Evolutionary conservation across 2,329 filamentous ascomycete species (phyloP).

Genomic region (Colletotrichum ledebouriae): DNA sequence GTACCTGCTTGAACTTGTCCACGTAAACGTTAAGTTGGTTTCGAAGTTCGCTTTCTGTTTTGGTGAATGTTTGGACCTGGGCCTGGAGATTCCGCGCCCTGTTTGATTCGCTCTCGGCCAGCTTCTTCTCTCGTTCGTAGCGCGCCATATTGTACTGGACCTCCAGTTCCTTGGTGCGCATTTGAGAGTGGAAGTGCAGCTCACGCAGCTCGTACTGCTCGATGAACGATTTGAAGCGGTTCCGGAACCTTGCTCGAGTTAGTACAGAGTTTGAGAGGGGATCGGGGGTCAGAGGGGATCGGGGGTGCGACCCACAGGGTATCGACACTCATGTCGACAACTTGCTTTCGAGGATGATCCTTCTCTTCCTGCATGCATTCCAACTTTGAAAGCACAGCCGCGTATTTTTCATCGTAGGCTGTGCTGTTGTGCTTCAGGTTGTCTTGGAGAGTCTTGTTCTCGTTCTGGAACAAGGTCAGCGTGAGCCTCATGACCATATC

Average conservation of each 20-base stretch:
- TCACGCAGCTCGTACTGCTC: constrained; percentile 98
- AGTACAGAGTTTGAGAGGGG: constrained; percentile 26
- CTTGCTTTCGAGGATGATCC: constrained; percentile 83
- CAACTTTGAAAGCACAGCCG: constrained; percentile 83
- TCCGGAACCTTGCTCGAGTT: constrained; percentile 77
- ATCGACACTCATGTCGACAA: constrained; percentile 88
- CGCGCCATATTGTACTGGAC: constrained; percentile 92
- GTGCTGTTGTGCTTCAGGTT: constrained; percentile 85
- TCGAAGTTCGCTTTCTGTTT: constrained; percentile 92
- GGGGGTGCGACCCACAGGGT: constrained; percentile 18
- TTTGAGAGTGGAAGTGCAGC: constrained; percentile 90
- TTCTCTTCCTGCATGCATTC: constrained; percentile 91
- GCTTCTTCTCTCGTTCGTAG: constrained; percentile 90
- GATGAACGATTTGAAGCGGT: constrained; percentile 92
- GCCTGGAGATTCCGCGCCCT: constrained; percentile 88
- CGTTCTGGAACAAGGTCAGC: constrained; percentile 69
- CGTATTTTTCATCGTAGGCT: constrained; percentile 87
- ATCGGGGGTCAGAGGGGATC: too few relatives aligned
- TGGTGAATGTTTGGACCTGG: constrained; percentile 95
- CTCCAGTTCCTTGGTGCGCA: constrained; percentile 95
- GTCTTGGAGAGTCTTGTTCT: constrained; percentile 92
- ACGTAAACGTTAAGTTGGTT: constrained; percentile 98
- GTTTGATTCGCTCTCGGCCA: constrained; percentile 82
- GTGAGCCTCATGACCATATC: background rate
- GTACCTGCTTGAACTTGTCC: constrained; percentile 99